phyloP scores from a whole-genome alignment of 1,284 basidiomycete species.

The Leccinum solheimii region DNA sequence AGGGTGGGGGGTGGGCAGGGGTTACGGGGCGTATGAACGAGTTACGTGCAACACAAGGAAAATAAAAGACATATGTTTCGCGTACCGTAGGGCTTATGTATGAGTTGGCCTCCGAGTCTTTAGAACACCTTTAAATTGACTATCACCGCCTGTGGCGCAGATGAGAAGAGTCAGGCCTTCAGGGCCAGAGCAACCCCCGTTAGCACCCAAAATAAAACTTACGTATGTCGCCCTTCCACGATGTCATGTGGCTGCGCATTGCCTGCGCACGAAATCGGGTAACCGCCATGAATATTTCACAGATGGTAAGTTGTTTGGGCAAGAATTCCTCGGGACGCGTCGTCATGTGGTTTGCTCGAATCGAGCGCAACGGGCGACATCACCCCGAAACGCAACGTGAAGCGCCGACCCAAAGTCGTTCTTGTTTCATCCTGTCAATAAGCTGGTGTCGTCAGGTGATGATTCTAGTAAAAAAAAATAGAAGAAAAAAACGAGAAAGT shows the following conservation, averaged over 20 bases:
- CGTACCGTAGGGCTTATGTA: background rate
- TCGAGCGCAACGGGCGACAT: background rate
- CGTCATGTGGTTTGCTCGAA: background rate
- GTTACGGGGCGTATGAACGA: background rate
- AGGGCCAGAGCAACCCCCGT: background rate
- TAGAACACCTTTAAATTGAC: background rate
- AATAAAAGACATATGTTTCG: background rate
- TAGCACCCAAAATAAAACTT: background rate
- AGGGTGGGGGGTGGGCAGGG: background rate
- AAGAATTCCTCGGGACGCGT: background rate
- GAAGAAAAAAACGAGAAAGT: background rate
- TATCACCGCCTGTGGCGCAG: background rate
- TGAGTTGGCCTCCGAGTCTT: background rate
- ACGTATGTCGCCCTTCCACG: background rate
- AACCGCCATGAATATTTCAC: too few species aligned
- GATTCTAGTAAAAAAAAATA: background rate
- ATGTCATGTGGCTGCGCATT: background rate
- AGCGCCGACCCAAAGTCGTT: background rate
- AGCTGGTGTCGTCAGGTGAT: background rate
- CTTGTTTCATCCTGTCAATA: background rate
- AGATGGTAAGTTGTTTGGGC: background rate
- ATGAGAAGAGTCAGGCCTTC: background rate
- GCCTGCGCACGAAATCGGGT: background rate
- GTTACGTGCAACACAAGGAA: background rate
- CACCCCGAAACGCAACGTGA: background rate